Base-by-base conservation (phyloP, 179 eudicot species). In the Kewa caespitosa region DNA sequence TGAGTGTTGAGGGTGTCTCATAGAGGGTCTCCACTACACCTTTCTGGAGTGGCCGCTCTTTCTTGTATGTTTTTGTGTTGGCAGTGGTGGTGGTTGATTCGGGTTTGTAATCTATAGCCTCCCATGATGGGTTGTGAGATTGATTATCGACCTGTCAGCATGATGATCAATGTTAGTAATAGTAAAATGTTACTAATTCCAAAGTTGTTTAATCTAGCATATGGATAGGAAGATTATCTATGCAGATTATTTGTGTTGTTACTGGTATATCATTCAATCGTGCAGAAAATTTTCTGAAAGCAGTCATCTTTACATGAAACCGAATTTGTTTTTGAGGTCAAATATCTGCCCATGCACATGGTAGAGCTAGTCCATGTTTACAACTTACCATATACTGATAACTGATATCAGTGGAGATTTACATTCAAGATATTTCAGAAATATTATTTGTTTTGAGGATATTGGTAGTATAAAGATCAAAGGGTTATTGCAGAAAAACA, bases 21-120 rank as follows among this genome's bases (percentile, higher is more conserved):
- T 85, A 62, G 4, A 67, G 79, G 27, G 91, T 89, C 74, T 90
- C 94, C 23, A 87, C 75, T 0, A 87, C 79, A 36, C 94, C 90
- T 61, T 80, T 83, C 28, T 84, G 77, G 28, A 87, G 86, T 10
- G 89, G 89, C 67, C 86, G 70, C 37, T 83, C 70, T 72, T 77
- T 36, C 15, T 81, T 79, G 31, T 61, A 23, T 36, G 52, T 50
- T 1, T 20, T n/a, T 25, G 9, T 61, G 32, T 32, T 48, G 27
- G 61, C 14, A 15, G 75, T 31, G 60, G 70, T 68, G 2, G 66
- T 77, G n/a, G 28, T 46, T 18, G 34, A 60, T 39, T 79, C 87
- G 0, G 83, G 78, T 67, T 80, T 57, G 48, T 89, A 90, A 27
- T 81, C 92, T 18, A 90, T 78, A 43, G 90, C 92, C 74, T 90